These are phyloP conservation scores for Leonotis leonurus DNA, from an alignment of 257 asterid species.

Conservation along the genomic window DNA sequence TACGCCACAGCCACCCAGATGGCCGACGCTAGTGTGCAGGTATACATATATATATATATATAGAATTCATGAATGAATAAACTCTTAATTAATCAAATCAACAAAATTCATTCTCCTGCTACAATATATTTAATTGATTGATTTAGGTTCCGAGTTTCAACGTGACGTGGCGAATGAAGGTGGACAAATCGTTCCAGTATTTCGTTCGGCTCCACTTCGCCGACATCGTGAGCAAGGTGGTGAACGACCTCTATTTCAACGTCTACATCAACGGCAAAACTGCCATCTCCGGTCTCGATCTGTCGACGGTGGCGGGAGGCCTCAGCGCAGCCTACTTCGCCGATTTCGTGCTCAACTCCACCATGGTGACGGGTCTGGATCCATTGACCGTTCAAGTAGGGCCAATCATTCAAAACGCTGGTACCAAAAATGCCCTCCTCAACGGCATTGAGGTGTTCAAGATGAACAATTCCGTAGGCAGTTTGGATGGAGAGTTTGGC, in stretches of 20 bases:
- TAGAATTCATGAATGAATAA: no score
- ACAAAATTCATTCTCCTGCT: no score
- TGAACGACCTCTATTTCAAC: constrained; percentile 77
- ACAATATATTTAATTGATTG: not conserved
- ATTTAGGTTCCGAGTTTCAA: constrained; percentile 56
- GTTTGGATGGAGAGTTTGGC: constrained; percentile 59
- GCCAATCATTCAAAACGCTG: constrained; percentile 42
- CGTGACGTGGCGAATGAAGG: constrained; percentile 60
- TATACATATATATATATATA: not conserved
- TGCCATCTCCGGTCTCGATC: constrained; percentile 51
- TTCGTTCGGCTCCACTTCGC: constrained; percentile 80
- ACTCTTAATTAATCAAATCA: no score
- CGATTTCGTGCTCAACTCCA: constrained; percentile 49
- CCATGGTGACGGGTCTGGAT: constrained; percentile 40
- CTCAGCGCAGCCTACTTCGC: constrained; percentile 44
- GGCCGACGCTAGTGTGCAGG: constrained; percentile 59
- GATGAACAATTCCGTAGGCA: constrained; percentile 66
- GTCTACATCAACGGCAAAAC: constrained; percentile 65
- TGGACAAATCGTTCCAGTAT: constrained; percentile 55
- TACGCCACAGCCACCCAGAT: constrained; percentile 73
- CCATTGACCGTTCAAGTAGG: constrained; percentile 48
- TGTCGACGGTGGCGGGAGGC: constrained; percentile 38
- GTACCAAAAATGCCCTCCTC: constrained; percentile 48
- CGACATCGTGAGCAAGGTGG: constrained; percentile 70
- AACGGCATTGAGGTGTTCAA: constrained; percentile 62